Evolutionary conservation across 139 green algal species (phyloP).

Genomic region (Chlamydomonas applanata): DNA sequence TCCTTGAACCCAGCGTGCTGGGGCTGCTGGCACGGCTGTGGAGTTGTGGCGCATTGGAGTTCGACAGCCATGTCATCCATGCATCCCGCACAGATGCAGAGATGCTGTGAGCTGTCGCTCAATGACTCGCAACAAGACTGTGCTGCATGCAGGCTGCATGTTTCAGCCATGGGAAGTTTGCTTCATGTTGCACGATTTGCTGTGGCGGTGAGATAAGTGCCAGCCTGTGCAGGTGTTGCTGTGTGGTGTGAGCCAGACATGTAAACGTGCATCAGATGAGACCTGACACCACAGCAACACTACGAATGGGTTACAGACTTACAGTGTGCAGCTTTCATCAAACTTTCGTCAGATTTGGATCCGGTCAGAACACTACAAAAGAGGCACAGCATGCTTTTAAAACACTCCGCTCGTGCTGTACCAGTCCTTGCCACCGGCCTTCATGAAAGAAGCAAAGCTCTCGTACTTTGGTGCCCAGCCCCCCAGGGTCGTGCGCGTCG

Average conservation of each 20-base stretch:
- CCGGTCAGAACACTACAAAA: not conserved
- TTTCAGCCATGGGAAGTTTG: too few relatives aligned
- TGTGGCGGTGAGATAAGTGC: too few relatives aligned
- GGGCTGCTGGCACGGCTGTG: conserved; percentile 29
- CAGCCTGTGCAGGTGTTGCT: too few relatives aligned
- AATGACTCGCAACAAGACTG: too few relatives aligned
- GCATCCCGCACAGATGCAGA: conserved; percentile 3
- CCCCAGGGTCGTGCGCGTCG: conserved; percentile 55
- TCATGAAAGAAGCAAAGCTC: conserved; percentile 53
- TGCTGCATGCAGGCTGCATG: too few relatives aligned
- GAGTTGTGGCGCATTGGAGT: conserved; percentile 28
- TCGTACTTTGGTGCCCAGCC: conserved; percentile 76
- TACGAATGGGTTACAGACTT: too few relatives aligned
- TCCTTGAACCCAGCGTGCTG: conserved; percentile 22
- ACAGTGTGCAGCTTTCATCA: too few relatives aligned
- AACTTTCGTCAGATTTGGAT: too few relatives aligned
- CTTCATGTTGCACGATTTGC: too few relatives aligned
- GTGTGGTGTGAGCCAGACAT: too few relatives aligned
- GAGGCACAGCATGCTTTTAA: conserved; percentile 5
- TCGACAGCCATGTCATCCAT: conserved; percentile 46
- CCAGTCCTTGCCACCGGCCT: conserved; percentile 44
- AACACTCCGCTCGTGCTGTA: conserved; percentile 51
- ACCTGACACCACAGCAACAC: too few relatives aligned
- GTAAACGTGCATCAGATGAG: too few relatives aligned
- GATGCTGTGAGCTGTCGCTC: not conserved